Conservation (phyloP, 169 alveolate species). For the Cryptosporidium baileyi region DNA sequence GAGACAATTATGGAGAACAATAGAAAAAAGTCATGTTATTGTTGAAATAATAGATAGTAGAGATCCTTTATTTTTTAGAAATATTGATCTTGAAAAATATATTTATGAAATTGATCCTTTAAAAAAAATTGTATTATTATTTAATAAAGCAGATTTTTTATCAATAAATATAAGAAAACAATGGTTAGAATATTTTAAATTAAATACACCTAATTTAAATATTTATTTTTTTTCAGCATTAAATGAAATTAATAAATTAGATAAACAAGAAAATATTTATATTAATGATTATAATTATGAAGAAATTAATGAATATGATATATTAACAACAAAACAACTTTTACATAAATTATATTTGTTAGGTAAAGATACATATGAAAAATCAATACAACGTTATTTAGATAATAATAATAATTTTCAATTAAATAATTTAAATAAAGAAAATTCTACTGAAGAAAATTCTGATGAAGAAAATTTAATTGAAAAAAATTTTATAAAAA, state of each 20-base stretch:
- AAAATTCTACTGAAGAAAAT: background rate
- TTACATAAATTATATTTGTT: background rate
- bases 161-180: slow-evolving; percentile 85
- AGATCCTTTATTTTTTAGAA: slow-evolving; percentile 94
- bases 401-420: background rate
- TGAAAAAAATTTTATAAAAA: slow-evolving; percentile 4
- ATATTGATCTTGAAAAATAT: slow-evolving; percentile 88
- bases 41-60: slow-evolving; percentile 97
- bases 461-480: background rate
- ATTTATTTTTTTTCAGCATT: slow-evolving; percentile 92
- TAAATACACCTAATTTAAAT: slow-evolving; percentile 77
- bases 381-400: slow-evolving; percentile 2
- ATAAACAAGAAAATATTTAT: background rate
- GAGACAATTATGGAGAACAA: slow-evolving; percentile 98
- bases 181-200: slow-evolving; percentile 90
- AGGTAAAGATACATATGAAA: slow-evolving; percentile 2
- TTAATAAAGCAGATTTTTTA: slow-evolving; percentile 95
- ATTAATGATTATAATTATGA: background rate
- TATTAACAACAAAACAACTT: slow-evolving; percentile 14
- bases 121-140: slow-evolving; percentile 85
- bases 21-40: slow-evolving; percentile 93
- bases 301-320: slow-evolving; percentile 1
- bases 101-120: slow-evolving; percentile 87
- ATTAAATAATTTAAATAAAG: background rate
- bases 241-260: slow-evolving; percentile 71